Conservation (phyloP, 2,329 filamentous ascomycete genomes). For the Talaromyces sp. region DNA sequence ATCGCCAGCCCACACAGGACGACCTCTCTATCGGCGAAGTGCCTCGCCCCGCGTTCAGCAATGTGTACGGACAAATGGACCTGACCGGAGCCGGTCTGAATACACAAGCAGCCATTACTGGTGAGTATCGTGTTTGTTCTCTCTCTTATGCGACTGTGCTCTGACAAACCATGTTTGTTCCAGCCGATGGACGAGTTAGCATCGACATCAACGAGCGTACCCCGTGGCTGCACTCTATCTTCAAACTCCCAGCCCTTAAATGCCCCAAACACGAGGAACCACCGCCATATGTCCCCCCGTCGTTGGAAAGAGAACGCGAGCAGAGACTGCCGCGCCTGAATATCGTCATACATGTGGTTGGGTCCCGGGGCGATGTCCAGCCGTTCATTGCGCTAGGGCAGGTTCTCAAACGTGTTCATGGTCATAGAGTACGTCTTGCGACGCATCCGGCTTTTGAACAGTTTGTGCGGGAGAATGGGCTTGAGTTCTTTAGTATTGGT, state of each 20-base stretch:
- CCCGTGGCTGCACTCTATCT: constrained; percentile 60
- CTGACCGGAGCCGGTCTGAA: constrained; percentile 8
- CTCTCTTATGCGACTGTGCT: background rate
- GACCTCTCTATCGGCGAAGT: constrained; percentile 6
- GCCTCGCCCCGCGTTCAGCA: constrained; percentile 6
- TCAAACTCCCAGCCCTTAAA: constrained; percentile 58
- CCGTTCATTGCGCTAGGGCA: constrained; percentile 69
- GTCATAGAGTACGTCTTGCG: constrained; percentile 68
- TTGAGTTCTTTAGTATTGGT: constrained; percentile 75
- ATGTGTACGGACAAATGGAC: constrained; percentile 10
- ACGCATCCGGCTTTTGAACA: constrained; percentile 66
- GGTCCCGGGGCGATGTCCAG: constrained; percentile 70
- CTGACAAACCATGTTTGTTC: constrained; percentile 1
- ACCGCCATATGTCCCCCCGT: constrained; percentile 55
- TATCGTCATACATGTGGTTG: constrained; percentile 71
- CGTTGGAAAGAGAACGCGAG: constrained; percentile 58
- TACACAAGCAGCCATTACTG: constrained; percentile 10
- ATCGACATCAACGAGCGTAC: constrained; percentile 74
- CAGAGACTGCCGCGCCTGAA: constrained; percentile 43
- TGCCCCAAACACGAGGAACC: constrained; percentile 29
- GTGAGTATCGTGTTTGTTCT: background rate
- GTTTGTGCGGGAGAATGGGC: constrained; percentile 64
- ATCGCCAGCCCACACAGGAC: constrained; percentile 1
- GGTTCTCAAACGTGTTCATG: constrained; percentile 59
- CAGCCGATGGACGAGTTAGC: constrained; percentile 71